phyloP scores from a whole-genome alignment of 352 stramenopile genomes.

The Pythium aristosporum region DNA sequence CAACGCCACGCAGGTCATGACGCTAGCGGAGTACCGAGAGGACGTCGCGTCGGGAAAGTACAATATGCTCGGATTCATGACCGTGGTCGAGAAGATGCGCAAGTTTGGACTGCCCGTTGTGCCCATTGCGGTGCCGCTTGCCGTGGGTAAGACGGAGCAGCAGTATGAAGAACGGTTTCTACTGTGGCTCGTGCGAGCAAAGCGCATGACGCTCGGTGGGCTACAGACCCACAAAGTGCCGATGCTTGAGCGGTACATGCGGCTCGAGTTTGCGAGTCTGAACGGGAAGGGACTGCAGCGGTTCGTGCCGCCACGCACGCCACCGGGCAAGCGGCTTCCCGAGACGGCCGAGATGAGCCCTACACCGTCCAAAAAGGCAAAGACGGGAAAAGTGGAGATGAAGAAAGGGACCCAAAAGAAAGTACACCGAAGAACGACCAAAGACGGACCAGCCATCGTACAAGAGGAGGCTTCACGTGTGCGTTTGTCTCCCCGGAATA shows the following conservation, averaged over 20 bases:
- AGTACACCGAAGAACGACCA: neutral
- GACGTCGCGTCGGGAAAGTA: neutral
- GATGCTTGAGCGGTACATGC: conserved; percentile 8
- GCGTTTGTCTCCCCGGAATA: too few relatives aligned
- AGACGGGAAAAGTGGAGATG: neutral
- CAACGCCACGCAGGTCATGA: neutral
- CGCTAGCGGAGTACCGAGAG: neutral
- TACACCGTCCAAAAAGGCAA: neutral
- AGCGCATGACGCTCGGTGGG: neutral
- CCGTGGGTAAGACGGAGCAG: neutral
- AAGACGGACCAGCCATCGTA: neutral
- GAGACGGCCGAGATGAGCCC: neutral
- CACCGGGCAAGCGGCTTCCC: neutral
- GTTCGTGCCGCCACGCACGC: neutral
- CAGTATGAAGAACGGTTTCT: conserved; percentile 16
- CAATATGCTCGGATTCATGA: conserved; percentile 6
- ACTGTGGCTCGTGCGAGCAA: neutral
- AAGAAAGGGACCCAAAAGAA: neutral
- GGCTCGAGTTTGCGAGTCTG: conserved; percentile 14
- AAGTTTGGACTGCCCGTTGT: conserved; percentile 4
- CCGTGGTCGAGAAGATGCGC: neutral
- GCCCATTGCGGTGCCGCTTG: conserved; percentile 18
- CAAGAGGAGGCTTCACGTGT: too few relatives aligned
- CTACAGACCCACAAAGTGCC: neutral
- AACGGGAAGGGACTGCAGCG: neutral